Percentiles rank a stretch among this genome's conserved stretches.
Conservation (phyloP, 1,284 basidiomycete species). For the Rhizoctonia solani region DNA sequence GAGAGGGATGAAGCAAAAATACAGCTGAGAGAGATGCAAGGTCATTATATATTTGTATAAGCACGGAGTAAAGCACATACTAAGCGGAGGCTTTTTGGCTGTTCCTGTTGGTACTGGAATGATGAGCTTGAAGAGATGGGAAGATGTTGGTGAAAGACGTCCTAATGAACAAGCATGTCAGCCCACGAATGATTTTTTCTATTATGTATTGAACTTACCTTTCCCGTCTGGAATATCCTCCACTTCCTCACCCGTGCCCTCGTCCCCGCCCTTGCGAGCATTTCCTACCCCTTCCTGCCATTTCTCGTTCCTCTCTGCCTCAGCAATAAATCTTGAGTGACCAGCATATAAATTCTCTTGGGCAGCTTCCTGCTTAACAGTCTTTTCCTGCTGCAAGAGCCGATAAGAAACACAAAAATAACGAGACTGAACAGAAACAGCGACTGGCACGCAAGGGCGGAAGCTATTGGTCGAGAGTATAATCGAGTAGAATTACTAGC, state of each 20-base stretch:
- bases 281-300: slow-evolving; percentile 45
- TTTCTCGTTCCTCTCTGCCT: slow-evolving; percentile 47
- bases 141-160: slow-evolving; percentile 62
- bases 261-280: slow-evolving; percentile 13
- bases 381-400: not conserved
- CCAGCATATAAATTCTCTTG: slow-evolving; percentile 49
- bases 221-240: slow-evolving; percentile 23
- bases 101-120: slow-evolving; percentile 52
- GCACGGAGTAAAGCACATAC: not conserved
- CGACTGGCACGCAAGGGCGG: not conserved
- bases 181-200: too few species aligned
- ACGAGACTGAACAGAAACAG: not conserved
- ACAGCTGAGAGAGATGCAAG: slow-evolving; percentile 53
- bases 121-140: slow-evolving; percentile 68
- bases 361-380: not conserved
- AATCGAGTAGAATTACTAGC: not conserved
- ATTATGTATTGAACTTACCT: slow-evolving; percentile 7
- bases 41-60: not conserved
- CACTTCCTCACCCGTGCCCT: slow-evolving; percentile 20
- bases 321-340: slow-evolving; percentile 55
- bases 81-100: slow-evolving; percentile 35
- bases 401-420: not conserved
- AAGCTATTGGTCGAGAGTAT: not conserved
- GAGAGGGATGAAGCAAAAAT: slow-evolving; percentile 62
- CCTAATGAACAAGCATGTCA: slow-evolving; percentile 51